Evolutionary conservation across 2,329 filamentous ascomycete species (phyloP), one percentile per base, ranked within the genome.

Genomic region (Aspergillus sp.): DNA sequence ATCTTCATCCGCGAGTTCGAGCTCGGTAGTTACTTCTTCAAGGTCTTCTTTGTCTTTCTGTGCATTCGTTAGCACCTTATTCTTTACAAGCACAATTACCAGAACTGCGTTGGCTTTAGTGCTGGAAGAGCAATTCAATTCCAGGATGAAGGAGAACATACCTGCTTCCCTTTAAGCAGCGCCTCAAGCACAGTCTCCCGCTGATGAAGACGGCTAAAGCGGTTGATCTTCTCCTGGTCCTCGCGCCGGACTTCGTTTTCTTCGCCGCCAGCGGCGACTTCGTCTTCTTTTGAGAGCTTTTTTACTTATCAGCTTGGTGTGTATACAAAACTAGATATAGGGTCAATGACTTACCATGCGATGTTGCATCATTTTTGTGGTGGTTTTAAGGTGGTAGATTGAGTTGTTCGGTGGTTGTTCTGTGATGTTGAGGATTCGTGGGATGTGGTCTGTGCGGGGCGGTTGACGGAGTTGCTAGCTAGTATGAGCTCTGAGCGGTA

Each of bases 11-110:
- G 89, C 88, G 15, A 98, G 82, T 72, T 98, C 93, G 42, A 98
- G 78, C 68, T 98, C 93, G 46, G 79, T 88, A 2, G 85, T 86
- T 47, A 98, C 80, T 68, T 98, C 93, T 66, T 97, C 90, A 3
- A 97, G 81, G 64, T 97, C 93, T 70, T 98, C 93, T 73, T 96
- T 97, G 69, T 97, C 91, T 75, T 97, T 97, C 91, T 97, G 58
- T 39, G 49, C 10, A 13, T 20, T 7, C 12, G 20, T 51, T 45
- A 57, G 48, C 9, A 49, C 17, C 23, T 10, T 42, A 6, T 20
- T 15, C n/a, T n/a, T 23, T 23, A n/a, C 39, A 42, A 37, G 13
- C n/a, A 7, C 15, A 12, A 39, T 5, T 20, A 39, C 25, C 25
- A 9, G 2, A 27, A 22, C 20, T 27, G 25, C 25, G 9, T 9